Evolutionary conservation across 2,329 filamentous ascomycete species (phyloP), one percentile per base, ranked within the genome.

Genomic region (Ampelomyces quisqualis): DNA sequence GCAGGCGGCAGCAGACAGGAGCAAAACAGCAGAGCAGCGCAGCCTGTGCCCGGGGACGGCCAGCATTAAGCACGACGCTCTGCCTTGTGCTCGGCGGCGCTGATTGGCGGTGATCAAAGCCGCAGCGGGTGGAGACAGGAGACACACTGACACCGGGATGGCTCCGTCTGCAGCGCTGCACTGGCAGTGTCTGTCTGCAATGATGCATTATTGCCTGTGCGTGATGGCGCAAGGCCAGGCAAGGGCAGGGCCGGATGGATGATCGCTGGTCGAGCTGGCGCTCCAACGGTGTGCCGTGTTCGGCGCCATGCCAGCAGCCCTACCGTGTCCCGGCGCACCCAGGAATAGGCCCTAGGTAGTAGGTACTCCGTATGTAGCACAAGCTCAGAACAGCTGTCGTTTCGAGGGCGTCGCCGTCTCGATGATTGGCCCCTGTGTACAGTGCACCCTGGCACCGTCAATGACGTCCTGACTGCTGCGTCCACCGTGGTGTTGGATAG

Each of bases 21-120:
- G 30, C 30, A 32, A 21, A 32, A 18, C 30, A 32, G 30, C 9
- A 8, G n/a, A 51, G 30, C 33, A 35, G 15, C 22, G 33, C 22
- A 35, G 30, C 17, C 17, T 17, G 23, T 17, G 29, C 20, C 38
- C 47, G 56, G 61, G 61, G 61, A 54, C 45, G 38, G 46, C 53
- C 56, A 60, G 55, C 57, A 62, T 65, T 59, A 63, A 62, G 52
- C 51, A 57, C 44, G 42, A 43, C 46, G 47, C 41, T 43, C 38
- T 47, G 48, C 36, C 50, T 48, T 15, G 43, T 47, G 47, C 51
- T 48, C 37, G n/a, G 35, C 31, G 40, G 43, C 45, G 47, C 46
- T 57, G 51, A 64, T 66, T 64, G 60, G 60, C n/a, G n/a, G n/a
- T n/a, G n/a, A n/a, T n/a, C n/a, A n/a, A n/a, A n/a, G n/a, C n/a